Evolutionary conservation across 768 basidiomycete genomes (phyloP).

Genomic region (Botryobasidium botryosum): DNA sequence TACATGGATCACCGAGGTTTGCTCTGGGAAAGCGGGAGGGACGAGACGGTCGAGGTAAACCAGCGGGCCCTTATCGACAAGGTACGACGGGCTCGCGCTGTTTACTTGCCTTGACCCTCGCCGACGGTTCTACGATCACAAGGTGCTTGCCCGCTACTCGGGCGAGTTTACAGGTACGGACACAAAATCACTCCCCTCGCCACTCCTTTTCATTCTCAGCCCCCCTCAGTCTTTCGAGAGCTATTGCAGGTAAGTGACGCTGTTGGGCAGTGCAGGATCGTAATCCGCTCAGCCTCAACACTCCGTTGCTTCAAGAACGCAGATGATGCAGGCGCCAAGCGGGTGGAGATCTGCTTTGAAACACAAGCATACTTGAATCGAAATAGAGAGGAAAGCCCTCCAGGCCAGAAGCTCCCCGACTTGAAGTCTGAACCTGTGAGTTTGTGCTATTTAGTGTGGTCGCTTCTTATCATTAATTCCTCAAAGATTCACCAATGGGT

Average conservation of each 20-base stretch:
- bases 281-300: not conserved
- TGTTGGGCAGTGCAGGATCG: not conserved
- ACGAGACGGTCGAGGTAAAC: slow-evolving; percentile 54
- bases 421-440: slow-evolving; percentile 39
- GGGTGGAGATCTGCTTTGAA: slow-evolving; percentile 67
- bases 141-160: slow-evolving; percentile 82
- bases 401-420: slow-evolving; percentile 32
- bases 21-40: slow-evolving; percentile 14
- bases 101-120: not conserved
- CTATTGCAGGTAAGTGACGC: slow-evolving; percentile 28
- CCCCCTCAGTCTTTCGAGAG: slow-evolving; percentile 47
- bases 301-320: slow-evolving; percentile 45
- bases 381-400: slow-evolving; percentile 13
- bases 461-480: slow-evolving; percentile 16
- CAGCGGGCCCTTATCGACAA: slow-evolving; percentile 95
- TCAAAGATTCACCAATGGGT: slow-evolving; percentile 47
- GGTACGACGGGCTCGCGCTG: slow-evolving; percentile 7
- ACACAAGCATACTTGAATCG: slow-evolving; percentile 34
- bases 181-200: not conserved
- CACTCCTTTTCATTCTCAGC: slow-evolving; percentile 1
- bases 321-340: slow-evolving; percentile 67
- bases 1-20: not conserved
- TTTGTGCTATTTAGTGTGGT: slow-evolving; percentile 18
- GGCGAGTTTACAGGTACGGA: slow-evolving; percentile 73
- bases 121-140: slow-evolving; percentile 2